Evolutionary conservation across 1,284 basidiomycete genomes (phyloP), one percentile per base, ranked within the genome.

Genomic region (Microbotryum silenes-acaulis): DNA sequence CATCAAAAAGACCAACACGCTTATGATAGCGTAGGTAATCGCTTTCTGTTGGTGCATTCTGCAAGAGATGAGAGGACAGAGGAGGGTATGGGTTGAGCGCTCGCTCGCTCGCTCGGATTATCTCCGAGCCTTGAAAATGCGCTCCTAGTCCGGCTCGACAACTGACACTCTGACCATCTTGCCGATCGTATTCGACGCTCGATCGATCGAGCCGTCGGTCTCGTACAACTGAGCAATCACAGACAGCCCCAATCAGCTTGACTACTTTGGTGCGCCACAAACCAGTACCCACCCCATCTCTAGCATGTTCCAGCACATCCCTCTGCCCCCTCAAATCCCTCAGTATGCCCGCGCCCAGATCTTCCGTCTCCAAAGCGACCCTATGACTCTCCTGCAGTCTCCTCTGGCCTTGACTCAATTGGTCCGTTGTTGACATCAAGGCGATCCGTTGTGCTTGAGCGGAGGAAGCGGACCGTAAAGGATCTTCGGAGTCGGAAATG

Each of bases 331-430:
- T 78, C 65, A 99, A 79, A 73, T 89, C 91, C 71, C 86, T 76
- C 65, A 99, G 75, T 72, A 99, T 97, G 70, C 91, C 91, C 16
- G 91, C 85, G 12, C 96, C 96, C 45, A 97, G 85, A 71, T 90
- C 86, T 77, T 98, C 96, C 10, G 96, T 97, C 79, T 98, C 93
- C 29, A 98, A 78, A 8, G 94, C 94, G 51, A 98, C 84, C 25
- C 91, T 82, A 67, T 97, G 91, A 21, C 88, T 91, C 66, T 96
- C 91, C 69, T 91, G 85, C 56, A 99, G 77, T 51, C 96, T 80
- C 65, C 85, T 81, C 1, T 73, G 73, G 1, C 76, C 75, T 9
- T 77, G 74, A 33, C 74, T 72, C n/a, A 78, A 72, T 44, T 74
- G 71, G n/a, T 76, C 72, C 1, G 77, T 77, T 14, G 73, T 74